phyloP scores from a whole-genome alignment of 495 filamentous ascomycete species.

The Penicillium silybi region DNA sequence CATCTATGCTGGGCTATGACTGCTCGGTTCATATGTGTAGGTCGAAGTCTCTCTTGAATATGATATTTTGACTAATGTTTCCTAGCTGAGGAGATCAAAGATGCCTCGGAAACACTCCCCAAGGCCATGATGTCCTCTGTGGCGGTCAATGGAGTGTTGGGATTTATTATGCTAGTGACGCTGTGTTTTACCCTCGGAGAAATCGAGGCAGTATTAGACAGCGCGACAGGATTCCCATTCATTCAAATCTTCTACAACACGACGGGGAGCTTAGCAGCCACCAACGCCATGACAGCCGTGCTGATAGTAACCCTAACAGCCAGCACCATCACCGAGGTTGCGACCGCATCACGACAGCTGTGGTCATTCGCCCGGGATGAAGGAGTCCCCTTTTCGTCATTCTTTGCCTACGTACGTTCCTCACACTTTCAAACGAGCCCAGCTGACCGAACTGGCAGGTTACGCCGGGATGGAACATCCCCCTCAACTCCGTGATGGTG shows the following conservation, averaged over 20 bases:
- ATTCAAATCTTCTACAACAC: constrained; percentile 53
- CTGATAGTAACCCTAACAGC: constrained; percentile 46
- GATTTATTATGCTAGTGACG: constrained; percentile 48
- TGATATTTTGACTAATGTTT: constrained; percentile 7
- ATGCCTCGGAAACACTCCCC: constrained; percentile 54
- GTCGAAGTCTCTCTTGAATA: constrained; percentile 1
- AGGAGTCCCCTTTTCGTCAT: constrained; percentile 38
- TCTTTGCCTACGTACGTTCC: constrained; percentile 44
- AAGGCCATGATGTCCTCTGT: constrained; percentile 50
- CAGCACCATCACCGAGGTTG: constrained; percentile 50
- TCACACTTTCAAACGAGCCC: not conserved
- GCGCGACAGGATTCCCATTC: constrained; percentile 45
- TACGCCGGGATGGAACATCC: constrained; percentile 46
- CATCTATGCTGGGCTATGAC: constrained; percentile 53
- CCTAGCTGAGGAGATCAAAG: constrained; percentile 53
- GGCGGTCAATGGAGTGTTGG: constrained; percentile 45
- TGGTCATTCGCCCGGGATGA: constrained; percentile 35
- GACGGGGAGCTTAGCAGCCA: constrained; percentile 39
- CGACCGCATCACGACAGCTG: constrained; percentile 54
- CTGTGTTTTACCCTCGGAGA: constrained; percentile 53
- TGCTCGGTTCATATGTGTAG: constrained; percentile 55
- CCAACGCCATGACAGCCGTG: constrained; percentile 48
- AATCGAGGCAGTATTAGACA: constrained; percentile 35
- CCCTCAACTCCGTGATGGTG: constrained; percentile 48
- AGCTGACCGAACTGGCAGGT: constrained; percentile 29